These are phyloP conservation scores for Coemansia sp. DNA, from an alignment of 192 early-diverging fungal species.

Conservation along the genomic window DNA sequence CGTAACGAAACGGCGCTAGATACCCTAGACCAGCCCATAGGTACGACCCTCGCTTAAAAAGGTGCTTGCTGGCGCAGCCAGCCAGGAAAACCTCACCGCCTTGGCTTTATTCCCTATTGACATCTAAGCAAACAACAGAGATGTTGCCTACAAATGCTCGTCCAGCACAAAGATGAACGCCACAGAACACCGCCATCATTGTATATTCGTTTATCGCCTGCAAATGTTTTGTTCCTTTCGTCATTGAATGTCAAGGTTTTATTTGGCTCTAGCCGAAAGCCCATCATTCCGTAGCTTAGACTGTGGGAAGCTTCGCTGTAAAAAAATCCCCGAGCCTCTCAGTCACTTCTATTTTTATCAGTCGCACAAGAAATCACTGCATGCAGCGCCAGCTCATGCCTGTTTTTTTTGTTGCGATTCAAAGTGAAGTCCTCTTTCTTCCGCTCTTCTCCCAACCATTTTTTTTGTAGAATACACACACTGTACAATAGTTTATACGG, in stretches of 20 bases:
- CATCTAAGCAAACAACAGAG: too few species aligned
- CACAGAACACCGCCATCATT: not conserved
- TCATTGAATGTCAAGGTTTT: not conserved
- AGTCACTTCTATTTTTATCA: constrained; percentile 4
- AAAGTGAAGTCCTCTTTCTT: not conserved
- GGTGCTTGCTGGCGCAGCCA: not conserved
- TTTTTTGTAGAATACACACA: not conserved
- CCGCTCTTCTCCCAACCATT: not conserved
- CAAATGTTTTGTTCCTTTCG: not conserved
- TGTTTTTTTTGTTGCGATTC: not conserved
- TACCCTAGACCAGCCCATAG: not conserved
- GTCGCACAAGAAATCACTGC: constrained; percentile 2
- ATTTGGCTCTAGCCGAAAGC: too few species aligned
- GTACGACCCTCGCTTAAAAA: not conserved
- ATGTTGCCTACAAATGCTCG: too few species aligned
- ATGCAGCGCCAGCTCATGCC: not conserved
- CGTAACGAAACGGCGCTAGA: not conserved
- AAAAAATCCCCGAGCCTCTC: too few species aligned
- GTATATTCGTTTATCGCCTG: constrained; percentile 1
- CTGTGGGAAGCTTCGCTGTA: not conserved
- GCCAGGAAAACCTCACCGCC: not conserved
- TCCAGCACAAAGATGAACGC: not conserved
- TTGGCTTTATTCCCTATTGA: too few species aligned
- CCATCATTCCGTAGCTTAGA: not conserved
- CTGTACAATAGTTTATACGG: not conserved